phyloP scores from a whole-genome alignment of 2,329 filamentous ascomycete species.

The Fusarium protoensiforme region DNA sequence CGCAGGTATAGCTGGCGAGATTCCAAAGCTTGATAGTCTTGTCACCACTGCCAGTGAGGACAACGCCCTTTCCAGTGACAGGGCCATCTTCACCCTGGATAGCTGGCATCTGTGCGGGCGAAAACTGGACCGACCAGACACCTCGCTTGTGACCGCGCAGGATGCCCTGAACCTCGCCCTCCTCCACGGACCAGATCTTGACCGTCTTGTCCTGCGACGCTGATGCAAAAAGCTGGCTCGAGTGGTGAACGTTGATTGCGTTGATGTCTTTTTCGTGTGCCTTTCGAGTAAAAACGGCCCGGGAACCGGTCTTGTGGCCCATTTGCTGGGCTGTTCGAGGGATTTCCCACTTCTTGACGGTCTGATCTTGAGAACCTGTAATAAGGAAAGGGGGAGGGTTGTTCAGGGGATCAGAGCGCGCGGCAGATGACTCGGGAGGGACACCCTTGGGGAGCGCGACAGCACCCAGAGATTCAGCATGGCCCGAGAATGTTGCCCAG shows the following conservation, averaged over 20 bases:
- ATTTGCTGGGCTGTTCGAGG: conserved; percentile 62
- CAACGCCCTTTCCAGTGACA: conserved; percentile 80
- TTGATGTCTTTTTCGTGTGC: conserved; percentile 99
- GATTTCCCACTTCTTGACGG: conserved; percentile 93
- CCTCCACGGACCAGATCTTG: conserved; percentile 93
- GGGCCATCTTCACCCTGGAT: conserved; percentile 78
- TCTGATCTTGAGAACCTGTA: conserved; percentile 95
- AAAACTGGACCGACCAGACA: conserved; percentile 95
- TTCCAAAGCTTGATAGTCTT: conserved; percentile 98
- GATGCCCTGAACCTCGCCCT: conserved; percentile 91
- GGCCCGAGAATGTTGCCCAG: conserved; percentile 85
- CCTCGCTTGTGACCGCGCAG: conserved; percentile 92
- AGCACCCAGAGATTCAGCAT: conserved; percentile 93
- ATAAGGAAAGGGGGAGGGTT: conserved; percentile 87
- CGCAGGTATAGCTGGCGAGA: conserved; percentile 88
- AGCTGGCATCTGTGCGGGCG: conserved; percentile 79
- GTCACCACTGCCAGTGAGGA: conserved; percentile 93
- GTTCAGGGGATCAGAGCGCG: conserved; percentile 77
- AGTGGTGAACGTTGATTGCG: conserved; percentile 83
- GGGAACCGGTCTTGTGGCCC: conserved; percentile 63
- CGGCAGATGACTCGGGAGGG: conserved; percentile 75
- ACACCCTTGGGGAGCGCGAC: conserved; percentile 81
- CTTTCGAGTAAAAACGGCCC: conserved; percentile 87
- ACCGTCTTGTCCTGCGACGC: conserved; percentile 97
- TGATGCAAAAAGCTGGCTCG: conserved; percentile 86